These are phyloP conservation scores for Fusarium coicis DNA, from an alignment of 2,329 filamentous ascomycete genomes.

Conservation along the genomic window DNA sequence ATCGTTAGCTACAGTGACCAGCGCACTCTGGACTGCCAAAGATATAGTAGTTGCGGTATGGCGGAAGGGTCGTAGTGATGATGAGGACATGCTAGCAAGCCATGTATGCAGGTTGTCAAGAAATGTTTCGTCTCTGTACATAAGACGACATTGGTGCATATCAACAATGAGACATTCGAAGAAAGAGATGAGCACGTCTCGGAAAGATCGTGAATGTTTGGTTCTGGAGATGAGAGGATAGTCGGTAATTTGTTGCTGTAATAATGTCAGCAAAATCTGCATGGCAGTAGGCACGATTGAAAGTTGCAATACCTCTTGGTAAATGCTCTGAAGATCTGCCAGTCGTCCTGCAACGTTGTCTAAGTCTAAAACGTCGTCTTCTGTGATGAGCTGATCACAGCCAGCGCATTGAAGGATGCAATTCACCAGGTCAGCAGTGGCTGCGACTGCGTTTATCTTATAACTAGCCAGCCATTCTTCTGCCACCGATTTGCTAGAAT, in stretches of 20 bases:
- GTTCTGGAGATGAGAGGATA: conserved; percentile 90
- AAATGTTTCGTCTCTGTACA: conserved; percentile 81
- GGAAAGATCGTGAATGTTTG: conserved; percentile 81
- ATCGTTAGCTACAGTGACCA: conserved; percentile 78
- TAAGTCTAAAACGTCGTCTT: conserved; percentile 87
- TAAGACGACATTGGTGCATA: conserved; percentile 81
- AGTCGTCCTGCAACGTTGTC: conserved; percentile 86
- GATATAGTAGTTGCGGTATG: conserved; percentile 92
- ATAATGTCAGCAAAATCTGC: conserved; percentile 41
- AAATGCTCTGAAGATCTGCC: conserved; percentile 86
- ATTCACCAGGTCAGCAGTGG: conserved; percentile 72
- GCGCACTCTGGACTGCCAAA: conserved; percentile 79
- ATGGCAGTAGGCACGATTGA: neutral
- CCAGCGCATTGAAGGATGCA: conserved; percentile 78
- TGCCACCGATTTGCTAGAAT: conserved; percentile 66
- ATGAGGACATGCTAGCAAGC: conserved; percentile 91
- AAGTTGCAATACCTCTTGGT: conserved; percentile 72
- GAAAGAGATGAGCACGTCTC: conserved; percentile 80
- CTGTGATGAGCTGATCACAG: conserved; percentile 80
- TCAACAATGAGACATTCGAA: conserved; percentile 80
- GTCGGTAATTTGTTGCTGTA: conserved; percentile 79
- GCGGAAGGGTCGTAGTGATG: conserved; percentile 86
- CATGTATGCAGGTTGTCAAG: conserved; percentile 91
- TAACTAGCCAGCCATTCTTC: conserved; percentile 70
- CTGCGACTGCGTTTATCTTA: conserved; percentile 62